Evolutionary conservation across 169 alveolate species (phyloP), one percentile per base, ranked within the genome.

Genomic region (Cryptosporidium canis): DNA sequence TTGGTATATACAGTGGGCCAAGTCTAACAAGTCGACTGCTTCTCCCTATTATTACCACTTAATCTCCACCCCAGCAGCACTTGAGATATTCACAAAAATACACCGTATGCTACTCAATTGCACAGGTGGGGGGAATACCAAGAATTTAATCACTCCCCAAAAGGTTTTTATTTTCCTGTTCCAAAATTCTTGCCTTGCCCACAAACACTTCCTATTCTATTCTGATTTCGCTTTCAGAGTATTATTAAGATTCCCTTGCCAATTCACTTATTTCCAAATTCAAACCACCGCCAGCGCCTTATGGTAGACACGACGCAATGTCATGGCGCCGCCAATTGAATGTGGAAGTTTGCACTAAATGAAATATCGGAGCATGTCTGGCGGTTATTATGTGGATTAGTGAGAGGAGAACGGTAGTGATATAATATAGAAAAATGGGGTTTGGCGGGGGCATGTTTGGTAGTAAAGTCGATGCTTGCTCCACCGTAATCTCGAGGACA

Each of bases 161-260:
- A 67, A 21, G 24, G n/a, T 45, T 3, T 44, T 21, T 67, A 27
- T 43, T 12, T 43, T 65, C 51, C 77, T 44, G 65, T 12, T 47
- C 48, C 44, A 47, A 67, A 33, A 51, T 67, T 65, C 61, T 27
- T 67, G 24, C 67, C 67, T 51, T 55, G 44, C 84, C 84, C 84
- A 70, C 84, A 47, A 70, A 55, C 31, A 48, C 64, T 70, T 70
- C 67, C 67, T 51, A 51, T 70, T 70, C 64, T 51, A 70, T 41
- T 70, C 7, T 18, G 66, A 70, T 51, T 45, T 55, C 53, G 29
- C 35, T 51, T 41, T 70, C 51, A 61, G 45, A 70, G 45, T 70
- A 70, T 70, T 70, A 70, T 70, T 70, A 70, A 70, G 84, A 70
- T 70, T 70, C 48, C 84, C 68, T 51, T 44, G 58, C 68, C 53